Conservation (phyloP, 2,329 filamentous ascomycete species). For the Aurifilum marmelostoma region DNA sequence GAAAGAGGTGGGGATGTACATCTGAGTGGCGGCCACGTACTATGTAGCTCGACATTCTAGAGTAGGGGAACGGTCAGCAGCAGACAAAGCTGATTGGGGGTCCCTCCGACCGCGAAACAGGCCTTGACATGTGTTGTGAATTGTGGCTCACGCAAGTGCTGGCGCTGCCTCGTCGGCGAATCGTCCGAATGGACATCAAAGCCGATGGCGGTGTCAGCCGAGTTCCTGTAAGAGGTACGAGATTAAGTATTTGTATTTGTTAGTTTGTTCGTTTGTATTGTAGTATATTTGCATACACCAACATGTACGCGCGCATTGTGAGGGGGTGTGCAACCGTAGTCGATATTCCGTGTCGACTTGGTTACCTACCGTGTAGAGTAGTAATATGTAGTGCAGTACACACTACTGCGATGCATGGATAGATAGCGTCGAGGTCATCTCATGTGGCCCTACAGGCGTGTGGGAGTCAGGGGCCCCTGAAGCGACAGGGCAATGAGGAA, state of each 20-base stretch:
- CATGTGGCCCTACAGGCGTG: not conserved
- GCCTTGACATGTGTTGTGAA: not conserved
- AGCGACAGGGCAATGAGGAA: not conserved
- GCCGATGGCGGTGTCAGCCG: not conserved
- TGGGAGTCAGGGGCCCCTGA: conserved; percentile 6
- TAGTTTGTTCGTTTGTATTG: not conserved
- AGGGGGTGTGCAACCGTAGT: not conserved
- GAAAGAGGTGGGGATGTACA: not conserved
- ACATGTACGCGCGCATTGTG: not conserved
- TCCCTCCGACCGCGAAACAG: not conserved
- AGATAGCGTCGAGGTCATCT: not conserved
- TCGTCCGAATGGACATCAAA: not conserved
- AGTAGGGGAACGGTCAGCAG: not conserved
- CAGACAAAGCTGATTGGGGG: not conserved
- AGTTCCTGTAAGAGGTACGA: not conserved
- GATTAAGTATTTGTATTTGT: not conserved
- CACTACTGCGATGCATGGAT: not conserved
- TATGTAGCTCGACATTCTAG: not conserved
- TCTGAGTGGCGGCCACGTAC: not conserved
- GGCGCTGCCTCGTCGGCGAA: not conserved
- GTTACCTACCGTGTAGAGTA: not conserved
- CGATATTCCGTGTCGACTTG: not conserved
- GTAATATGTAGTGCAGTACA: not conserved
- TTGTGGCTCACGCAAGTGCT: not conserved
- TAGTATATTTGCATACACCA: not conserved